Evolutionary conservation across 2,329 filamentous ascomycete genomes (phyloP).

Genomic region (Tolypocladium guangdongense): DNA sequence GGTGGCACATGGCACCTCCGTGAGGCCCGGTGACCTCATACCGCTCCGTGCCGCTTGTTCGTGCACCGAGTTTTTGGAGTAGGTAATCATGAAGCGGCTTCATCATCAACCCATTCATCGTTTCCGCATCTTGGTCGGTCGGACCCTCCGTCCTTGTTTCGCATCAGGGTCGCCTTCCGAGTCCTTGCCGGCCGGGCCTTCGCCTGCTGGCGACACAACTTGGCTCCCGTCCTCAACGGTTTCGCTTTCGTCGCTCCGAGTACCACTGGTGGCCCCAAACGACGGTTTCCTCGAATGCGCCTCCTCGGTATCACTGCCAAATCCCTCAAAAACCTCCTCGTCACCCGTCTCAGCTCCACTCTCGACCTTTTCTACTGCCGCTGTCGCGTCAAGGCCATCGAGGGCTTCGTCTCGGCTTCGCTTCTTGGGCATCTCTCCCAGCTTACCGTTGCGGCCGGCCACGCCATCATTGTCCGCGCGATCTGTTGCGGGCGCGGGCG

Average conservation of each 20-base stretch:
- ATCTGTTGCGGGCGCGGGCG: constrained; percentile 57
- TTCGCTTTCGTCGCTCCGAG: constrained; percentile 28
- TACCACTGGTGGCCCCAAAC: constrained; percentile 16
- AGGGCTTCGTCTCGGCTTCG: constrained; percentile 51
- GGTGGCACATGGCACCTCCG: neutral
- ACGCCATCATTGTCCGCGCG: constrained; percentile 38
- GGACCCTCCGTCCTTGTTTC: neutral
- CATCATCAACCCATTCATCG: constrained; percentile 9
- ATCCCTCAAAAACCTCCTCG: constrained; percentile 27
- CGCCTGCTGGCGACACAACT: constrained; percentile 9
- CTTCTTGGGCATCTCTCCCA: constrained; percentile 82
- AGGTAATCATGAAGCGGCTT: constrained; percentile 7
- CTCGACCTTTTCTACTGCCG: constrained; percentile 14
- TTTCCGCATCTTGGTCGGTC: constrained; percentile 14
- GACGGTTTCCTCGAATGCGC: constrained; percentile 18
- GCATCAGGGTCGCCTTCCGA: neutral
- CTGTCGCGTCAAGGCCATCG: constrained; percentile 26
- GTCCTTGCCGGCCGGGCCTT: neutral
- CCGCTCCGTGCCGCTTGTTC: neutral
- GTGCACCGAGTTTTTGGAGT: constrained; percentile 1
- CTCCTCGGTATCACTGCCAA: constrained; percentile 24
- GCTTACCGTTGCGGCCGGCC: constrained; percentile 63
- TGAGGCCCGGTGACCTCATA: neutral
- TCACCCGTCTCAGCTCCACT: constrained; percentile 24
- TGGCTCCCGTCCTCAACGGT: constrained; percentile 11